Evolutionary conservation across 768 basidiomycete species (phyloP), one percentile per base, ranked within the genome.

Genomic region (Albatrellus ellisii): DNA sequence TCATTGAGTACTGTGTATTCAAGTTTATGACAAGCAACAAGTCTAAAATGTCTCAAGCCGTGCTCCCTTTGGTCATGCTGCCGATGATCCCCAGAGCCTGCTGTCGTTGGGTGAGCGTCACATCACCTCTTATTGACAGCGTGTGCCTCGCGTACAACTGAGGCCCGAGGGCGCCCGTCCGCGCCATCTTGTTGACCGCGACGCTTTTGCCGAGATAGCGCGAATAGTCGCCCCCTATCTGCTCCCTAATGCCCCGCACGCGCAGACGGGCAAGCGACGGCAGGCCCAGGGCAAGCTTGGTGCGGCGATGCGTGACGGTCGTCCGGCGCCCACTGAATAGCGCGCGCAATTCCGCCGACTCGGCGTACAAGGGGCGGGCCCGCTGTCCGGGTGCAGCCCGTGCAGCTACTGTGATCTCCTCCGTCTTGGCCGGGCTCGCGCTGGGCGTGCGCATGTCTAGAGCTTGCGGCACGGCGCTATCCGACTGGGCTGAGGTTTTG

Each of bases 211-310:
- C 59, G 34, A 68, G 54, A 47, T 69, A 72, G 27, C 64, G 64
- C 12, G 65, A 58, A 49, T 79, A 80, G 48, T 74, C 68, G 22
- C 75, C 73, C 4, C 62, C 70, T 12, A 58, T 45, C 20, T 36
- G 44, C 51, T 73, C 71, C 35, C 58, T 53, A 46, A 54, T 48
- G 26, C 39, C 42, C 33, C 56, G 59, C 32, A 58, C 34, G 40
- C 58, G 60, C 20, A 21, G 35, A 18, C 32, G 39, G 45, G 33
- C 50, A 33, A 26, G 36, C 38, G 15, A 46, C 36, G 22, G 35
- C 36, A 12, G 17, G 20, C 17, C 10, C 22, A 11, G 39, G 39
- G 18, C 12, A 7, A 3, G 12, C 12, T 12, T 17, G 36, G n/a
- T 8, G 39, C 18, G 26, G n/a, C 26, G 29, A 3, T 36, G 36